These are phyloP conservation scores for Galerina marginata DNA, from an alignment of 768 basidiomycete genomes.

Conservation along the genomic window DNA sequence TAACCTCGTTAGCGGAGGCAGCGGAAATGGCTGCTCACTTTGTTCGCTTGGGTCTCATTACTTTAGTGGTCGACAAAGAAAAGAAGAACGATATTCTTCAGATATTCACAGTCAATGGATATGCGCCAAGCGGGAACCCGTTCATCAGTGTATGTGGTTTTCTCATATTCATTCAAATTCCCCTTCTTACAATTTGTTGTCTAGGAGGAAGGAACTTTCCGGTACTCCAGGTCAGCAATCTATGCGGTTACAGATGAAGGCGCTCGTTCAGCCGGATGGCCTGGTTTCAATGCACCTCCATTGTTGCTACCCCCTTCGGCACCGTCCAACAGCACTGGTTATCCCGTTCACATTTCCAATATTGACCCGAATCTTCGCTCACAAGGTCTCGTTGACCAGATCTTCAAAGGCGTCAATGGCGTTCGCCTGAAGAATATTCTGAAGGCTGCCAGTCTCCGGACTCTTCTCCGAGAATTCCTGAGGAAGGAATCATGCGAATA, in stretches of 20 bases:
- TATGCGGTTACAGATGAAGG: constrained; percentile 18
- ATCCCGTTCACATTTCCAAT: not conserved
- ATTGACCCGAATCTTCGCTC: not conserved
- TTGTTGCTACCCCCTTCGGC: not conserved
- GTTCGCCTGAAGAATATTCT: constrained; percentile 7
- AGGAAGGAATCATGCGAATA: constrained; percentile 7
- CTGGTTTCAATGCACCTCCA: not conserved
- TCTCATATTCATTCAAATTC: not conserved
- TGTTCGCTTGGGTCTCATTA: constrained; percentile 14
- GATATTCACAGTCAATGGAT: constrained; percentile 9
- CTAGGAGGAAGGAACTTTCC: constrained; percentile 12
- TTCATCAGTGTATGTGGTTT: constrained; percentile 4
- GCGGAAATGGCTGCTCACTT: constrained; percentile 18
- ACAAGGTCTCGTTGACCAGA: not conserved
- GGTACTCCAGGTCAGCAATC: constrained; percentile 2
- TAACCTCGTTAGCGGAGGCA: constrained; percentile 12
- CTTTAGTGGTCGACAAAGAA: constrained; percentile 4
- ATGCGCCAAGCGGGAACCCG: constrained; percentile 7
- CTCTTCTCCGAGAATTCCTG: constrained; percentile 13
- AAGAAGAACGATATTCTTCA: not conserved
- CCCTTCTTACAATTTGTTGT: not conserved
- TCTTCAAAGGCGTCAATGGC: constrained; percentile 1
- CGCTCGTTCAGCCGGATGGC: constrained; percentile 12
- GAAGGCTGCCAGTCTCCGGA: not conserved
- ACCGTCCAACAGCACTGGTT: not conserved